Evolutionary conservation across 2,329 filamentous ascomycete species (phyloP).

Genomic region (Penicillium sp.): DNA sequence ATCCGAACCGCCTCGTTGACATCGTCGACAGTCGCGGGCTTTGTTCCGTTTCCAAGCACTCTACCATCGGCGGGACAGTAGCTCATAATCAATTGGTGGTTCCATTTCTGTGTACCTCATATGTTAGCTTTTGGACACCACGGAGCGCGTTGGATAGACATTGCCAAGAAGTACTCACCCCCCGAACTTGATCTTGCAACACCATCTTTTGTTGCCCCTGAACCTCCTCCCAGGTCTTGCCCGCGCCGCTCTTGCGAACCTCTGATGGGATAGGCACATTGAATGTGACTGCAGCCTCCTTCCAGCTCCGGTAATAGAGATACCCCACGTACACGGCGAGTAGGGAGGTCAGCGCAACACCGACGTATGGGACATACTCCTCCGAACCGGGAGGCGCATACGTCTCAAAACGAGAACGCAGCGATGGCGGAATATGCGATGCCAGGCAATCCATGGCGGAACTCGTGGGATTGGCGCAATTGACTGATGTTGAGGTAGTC

Average conservation of each 20-base stretch:
- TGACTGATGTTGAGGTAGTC: conserved; percentile 1
- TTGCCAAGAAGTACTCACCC: conserved; percentile 31
- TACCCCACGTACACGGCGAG: conserved; percentile 35
- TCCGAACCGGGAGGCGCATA: conserved; percentile 14
- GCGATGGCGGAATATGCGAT: conserved; percentile 22
- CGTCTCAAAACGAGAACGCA: conserved; percentile 21
- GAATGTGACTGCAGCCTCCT: conserved; percentile 39
- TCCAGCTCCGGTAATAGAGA: conserved; percentile 29
- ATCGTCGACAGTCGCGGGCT: conserved; percentile 71
- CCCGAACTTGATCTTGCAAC: conserved; percentile 39
- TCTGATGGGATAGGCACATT: conserved; percentile 41
- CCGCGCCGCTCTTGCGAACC: conserved; percentile 31
- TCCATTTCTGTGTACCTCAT: conserved; percentile 37
- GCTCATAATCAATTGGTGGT: conserved; percentile 42
- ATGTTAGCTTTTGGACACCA: conserved; percentile 16
- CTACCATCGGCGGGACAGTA: conserved; percentile 82
- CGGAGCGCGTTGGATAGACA: background rate
- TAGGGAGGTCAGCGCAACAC: conserved; percentile 31
- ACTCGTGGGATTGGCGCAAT: conserved; percentile 18
- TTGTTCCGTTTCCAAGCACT: conserved; percentile 66
- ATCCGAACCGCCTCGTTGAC: conserved; percentile 78
- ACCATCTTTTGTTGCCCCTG: conserved; percentile 36
- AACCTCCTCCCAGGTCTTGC: conserved; percentile 39
- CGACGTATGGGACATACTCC: conserved; percentile 26
- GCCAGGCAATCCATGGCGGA: conserved; percentile 29